A percentile compares a stretch with the other conserved stretches of the same genome.
Evolutionary conservation across 2,329 filamentous ascomycete genomes (phyloP).

Genomic region (Aphanoascus verrucosus): DNA sequence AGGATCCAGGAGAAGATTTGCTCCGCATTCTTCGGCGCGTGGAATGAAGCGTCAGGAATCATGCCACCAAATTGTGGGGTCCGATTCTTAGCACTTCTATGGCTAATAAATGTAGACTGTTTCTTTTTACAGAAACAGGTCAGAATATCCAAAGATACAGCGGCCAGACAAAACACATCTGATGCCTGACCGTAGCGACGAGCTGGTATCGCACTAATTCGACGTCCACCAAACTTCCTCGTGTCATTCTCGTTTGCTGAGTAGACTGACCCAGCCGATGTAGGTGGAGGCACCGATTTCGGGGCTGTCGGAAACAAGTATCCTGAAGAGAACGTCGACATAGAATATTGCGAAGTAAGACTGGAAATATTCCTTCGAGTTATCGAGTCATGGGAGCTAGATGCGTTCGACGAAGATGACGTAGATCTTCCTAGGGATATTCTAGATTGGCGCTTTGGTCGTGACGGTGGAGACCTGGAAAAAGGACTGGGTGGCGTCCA

Average conservation of each 20-base stretch:
- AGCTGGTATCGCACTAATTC: not conserved
- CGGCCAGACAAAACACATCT: constrained; percentile 51
- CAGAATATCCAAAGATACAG: constrained; percentile 49
- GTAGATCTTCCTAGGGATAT: not conserved
- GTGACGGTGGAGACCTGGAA: constrained; percentile 1
- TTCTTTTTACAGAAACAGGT: constrained; percentile 50
- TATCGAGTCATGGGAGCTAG: constrained; percentile 3
- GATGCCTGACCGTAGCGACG: constrained; percentile 24
- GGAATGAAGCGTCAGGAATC: constrained; percentile 48
- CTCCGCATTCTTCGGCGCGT: constrained; percentile 41
- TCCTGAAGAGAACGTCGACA: not conserved
- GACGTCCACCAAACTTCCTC: not conserved
- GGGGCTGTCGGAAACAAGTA: not conserved
- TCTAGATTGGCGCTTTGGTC: not conserved
- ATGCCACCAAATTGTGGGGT: constrained; percentile 36
- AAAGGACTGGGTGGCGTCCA: not conserved
- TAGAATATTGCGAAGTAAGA: constrained; percentile 6
- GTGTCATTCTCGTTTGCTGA: not conserved
- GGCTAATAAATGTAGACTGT: constrained; percentile 44
- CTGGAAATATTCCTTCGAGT: constrained; percentile 5
- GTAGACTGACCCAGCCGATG: not conserved
- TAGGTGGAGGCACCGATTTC: not conserved
- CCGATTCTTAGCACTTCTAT: constrained; percentile 41
- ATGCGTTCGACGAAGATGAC: not conserved
- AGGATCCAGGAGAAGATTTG: constrained; percentile 49